Conservation (phyloP, 129 eudicot species). For the Centrapalus pauciflorus region DNA sequence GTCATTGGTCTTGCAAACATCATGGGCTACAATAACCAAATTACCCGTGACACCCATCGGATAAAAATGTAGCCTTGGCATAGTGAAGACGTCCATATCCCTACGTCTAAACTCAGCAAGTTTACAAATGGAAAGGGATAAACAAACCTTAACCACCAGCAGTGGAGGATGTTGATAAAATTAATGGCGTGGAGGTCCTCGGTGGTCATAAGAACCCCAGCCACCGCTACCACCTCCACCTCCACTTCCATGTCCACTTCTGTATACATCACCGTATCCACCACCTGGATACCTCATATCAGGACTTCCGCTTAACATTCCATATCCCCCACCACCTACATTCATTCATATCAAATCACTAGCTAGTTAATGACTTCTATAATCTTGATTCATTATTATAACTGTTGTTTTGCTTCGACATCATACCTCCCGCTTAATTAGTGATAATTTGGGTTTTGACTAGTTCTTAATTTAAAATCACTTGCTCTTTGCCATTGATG, state of each 20-base stretch:
- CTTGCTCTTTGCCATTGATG: too few relatives aligned
- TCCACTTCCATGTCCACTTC: conserved; percentile 29
- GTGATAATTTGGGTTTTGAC: too few relatives aligned
- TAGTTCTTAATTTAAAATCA: too few relatives aligned
- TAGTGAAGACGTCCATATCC: background rate
- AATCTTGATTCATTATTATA: background rate
- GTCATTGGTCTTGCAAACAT: background rate
- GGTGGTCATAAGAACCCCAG: conserved; percentile 64
- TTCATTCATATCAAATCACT: background rate
- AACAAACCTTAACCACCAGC: background rate
- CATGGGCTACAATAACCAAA: conserved; percentile 7
- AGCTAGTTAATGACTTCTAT: background rate
- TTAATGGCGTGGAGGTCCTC: conserved; percentile 67
- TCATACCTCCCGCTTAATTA: too few relatives aligned
- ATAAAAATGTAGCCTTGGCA: conserved; percentile 6
- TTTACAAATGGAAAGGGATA: background rate
- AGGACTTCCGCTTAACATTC: conserved; percentile 58
- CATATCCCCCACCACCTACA: conserved; percentile 64
- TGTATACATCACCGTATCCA: conserved; percentile 48
- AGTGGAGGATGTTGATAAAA: background rate
- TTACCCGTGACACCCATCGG: background rate
- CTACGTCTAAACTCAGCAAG: background rate
- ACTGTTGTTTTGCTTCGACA: background rate
- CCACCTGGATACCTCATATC: conserved; percentile 56
- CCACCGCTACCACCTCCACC: conserved; percentile 38